Base-by-base conservation (phyloP, 2,329 filamentous ascomycete species). In the Fusarium denticulatum region DNA sequence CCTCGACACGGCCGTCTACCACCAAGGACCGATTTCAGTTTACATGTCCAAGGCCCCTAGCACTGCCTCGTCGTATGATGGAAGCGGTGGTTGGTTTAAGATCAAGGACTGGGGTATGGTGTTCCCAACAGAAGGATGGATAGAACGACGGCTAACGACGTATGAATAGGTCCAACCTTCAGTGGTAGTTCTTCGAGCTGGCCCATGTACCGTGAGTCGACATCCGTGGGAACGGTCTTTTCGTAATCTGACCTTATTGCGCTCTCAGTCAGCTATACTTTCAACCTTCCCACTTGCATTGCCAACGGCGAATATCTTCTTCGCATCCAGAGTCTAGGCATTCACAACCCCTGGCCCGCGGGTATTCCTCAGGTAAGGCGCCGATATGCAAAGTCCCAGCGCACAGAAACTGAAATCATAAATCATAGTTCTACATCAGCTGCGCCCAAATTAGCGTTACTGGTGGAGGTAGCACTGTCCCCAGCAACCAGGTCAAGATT, bases 61-160 rank as follows among this genome's bases (percentile, higher is more conserved):
- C 10, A n/a, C 64, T 26, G 62, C 32, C 6, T 34, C 64, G 0
- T 45, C 64, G 0, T 67, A 67, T 1, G 64, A 67, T 30, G 64
- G 64, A 1, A 67, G 64, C 0, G 64, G 64, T 2, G 36, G n/a
- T 2, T 67, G 64, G 64, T 67, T 67, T 6, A 67, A 67, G 28
- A 67, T 67, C 11, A 67, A 67, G 26, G 64, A 67, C 32, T 67
- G 16, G 13, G 64, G 64, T 67, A 60, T 30, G 57, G 5, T 14
- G 4, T 14, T 6, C 4, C 43, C 7, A 11, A 26, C 7, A 32
- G 30, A 32, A 13, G 30, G 32, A 34, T 34, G 32, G 5, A 34
- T 15, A 34, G 6, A 34, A 15, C 13, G 30, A 32, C 30, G 12
- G 30, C 30, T 32, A 8, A 67, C 1, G 0, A 24, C 1, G 1